phyloP scores from a whole-genome alignment of 176 grass and related monocot species.

The Thalia dealbata region DNA sequence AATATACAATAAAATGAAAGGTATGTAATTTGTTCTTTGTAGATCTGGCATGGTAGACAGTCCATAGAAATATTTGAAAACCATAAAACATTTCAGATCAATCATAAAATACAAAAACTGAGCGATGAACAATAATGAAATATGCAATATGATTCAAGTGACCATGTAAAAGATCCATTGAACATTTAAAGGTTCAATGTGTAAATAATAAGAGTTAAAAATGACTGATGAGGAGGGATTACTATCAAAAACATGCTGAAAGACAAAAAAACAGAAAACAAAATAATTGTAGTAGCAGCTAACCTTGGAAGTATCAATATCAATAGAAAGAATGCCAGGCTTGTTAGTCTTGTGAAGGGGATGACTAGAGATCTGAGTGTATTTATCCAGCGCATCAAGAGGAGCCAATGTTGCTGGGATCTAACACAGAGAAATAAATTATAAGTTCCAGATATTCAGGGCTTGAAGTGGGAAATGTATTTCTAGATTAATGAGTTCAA shows the following conservation, averaged over 20 bases:
- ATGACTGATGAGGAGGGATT: neutral
- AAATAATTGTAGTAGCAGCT: conserved; percentile 3
- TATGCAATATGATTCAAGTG: too few species aligned
- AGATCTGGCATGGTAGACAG: too few species aligned
- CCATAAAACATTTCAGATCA: neutral
- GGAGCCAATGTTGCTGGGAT: conserved; percentile 52
- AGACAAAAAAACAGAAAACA: conserved; percentile 1
- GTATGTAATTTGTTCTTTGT: too few species aligned
- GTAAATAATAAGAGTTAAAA: neutral
- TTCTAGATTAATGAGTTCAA: neutral
- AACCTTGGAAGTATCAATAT: conserved; percentile 94
- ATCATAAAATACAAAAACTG: neutral
- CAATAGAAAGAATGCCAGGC: conserved; percentile 88
- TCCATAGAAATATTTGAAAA: neutral
- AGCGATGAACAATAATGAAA: too few species aligned
- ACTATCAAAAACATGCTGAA: neutral
- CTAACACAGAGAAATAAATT: conserved; percentile 24
- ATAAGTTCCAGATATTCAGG: neutral
- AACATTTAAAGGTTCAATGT: neutral
- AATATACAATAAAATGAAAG: neutral
- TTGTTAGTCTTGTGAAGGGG: conserved; percentile 97
- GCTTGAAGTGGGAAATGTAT: neutral
- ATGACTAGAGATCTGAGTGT: conserved; percentile 89
- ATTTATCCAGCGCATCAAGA: conserved; percentile 65
- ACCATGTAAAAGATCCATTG: neutral